Base-by-base conservation (phyloP, 1,284 basidiomycete species). In the Rhodofomes roseus region DNA sequence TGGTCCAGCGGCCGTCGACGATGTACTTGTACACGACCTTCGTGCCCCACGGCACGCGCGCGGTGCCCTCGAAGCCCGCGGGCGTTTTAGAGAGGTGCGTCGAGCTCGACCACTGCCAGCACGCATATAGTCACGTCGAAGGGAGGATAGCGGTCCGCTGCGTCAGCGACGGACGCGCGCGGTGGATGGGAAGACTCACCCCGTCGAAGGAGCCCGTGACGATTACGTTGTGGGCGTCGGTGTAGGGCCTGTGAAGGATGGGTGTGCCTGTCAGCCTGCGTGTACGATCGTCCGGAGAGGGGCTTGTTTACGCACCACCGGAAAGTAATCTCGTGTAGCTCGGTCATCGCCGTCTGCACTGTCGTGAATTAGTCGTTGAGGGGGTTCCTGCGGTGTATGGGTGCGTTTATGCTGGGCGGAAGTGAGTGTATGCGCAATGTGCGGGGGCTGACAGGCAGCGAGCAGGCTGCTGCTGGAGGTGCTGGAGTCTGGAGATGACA, bases 191-290 rank as follows among this genome's bases (percentile, higher is more conserved):
- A 41, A 25, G 55, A 56, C 86, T 70, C 70, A 90, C 90, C 73
- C 87, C 75, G 79, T 92, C 90, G 71, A 92, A 92, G 36, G 85
- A 81, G 55, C 90, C 90, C 20, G 89, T 90, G 60, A 89, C 81
- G 64, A 90, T 81, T 60, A 91, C 89, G 59, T 78, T 74, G 54
- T 72, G 76, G 54, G 88, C 82, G 59, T 80, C 78, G 36, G 76
- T 62, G 62, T 82, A 77, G 29, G 89, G 88, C 86, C 86, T 86
- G 53, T 56, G 57, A 5, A 39, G 50, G 46, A 18, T 60, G 40
- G 31, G 23, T 18, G 34, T 51, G 31, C 50, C n/a, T 36, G 22
- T 41, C 11, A 31, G 1, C n/a, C n/a, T n/a, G n/a, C 7, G 41
- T 1, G 31, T 25, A n/a, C 31, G 50, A 20, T 46, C 31, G 23